These are phyloP conservation scores for Aspergillus carbonarius DNA, from an alignment of 2,329 filamentous ascomycete species.

Conservation along the genomic window DNA sequence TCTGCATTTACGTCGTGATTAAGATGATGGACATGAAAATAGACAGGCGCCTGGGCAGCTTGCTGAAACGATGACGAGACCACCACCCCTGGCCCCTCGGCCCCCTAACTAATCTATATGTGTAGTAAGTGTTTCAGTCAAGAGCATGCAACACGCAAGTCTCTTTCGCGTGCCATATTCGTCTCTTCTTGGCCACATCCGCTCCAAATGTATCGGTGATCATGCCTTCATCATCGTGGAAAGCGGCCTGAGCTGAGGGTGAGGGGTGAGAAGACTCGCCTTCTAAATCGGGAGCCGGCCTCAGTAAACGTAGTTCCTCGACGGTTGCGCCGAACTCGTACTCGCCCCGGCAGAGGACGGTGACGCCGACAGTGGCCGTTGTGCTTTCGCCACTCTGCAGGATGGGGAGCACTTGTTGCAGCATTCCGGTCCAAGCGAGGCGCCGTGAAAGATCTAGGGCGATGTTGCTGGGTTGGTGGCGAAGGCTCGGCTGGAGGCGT, in stretches of 20 bases:
- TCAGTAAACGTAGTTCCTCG: conserved; percentile 68
- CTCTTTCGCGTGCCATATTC: conserved; percentile 48
- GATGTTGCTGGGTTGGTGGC: conserved; percentile 68
- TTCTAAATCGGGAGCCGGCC: conserved; percentile 16
- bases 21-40: neutral
- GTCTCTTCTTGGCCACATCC: conserved; percentile 40
- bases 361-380: conserved; percentile 67
- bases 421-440: conserved; percentile 78
- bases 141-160: conserved; percentile 45
- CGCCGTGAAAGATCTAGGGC: conserved; percentile 80
- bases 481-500: conserved; percentile 72
- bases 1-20: neutral
- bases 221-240: conserved; percentile 27
- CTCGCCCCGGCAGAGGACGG: conserved; percentile 73
- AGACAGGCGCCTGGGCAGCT: neutral
- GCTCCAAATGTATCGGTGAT: conserved; percentile 41
- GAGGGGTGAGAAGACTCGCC: conserved; percentile 11
- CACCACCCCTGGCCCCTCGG: neutral
- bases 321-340: conserved; percentile 80
- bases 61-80: neutral
- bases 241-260: conserved; percentile 3
- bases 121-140: conserved; percentile 22
- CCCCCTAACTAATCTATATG: neutral
- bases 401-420: conserved; percentile 71
- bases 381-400: conserved; percentile 60